Base-by-base conservation (phyloP, 2,329 filamentous ascomycete species). In the Fusarium illudens region DNA sequence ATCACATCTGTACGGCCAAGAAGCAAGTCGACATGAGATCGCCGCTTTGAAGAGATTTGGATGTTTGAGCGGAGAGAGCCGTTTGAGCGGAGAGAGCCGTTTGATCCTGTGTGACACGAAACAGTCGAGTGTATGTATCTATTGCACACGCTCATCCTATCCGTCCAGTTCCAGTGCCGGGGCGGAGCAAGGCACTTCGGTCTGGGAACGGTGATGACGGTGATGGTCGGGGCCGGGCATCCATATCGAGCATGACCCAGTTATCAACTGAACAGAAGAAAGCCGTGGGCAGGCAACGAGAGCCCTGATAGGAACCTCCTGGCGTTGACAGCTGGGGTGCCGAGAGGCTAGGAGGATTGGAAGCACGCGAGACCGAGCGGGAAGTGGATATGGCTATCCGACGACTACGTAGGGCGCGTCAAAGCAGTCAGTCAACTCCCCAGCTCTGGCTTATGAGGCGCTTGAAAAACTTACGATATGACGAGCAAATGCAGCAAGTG, bases 311-410 rank as follows among this genome's bases (percentile, higher is more conserved):
- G 32, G 44, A 64, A 50, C 36, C 50, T 5, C 6, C 25, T 17
- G 52, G 36, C 42, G 36, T 51, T 49, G 13, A 30, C 52, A 29
- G 62, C 57, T n/a, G 22, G 39, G 22, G 22, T 27, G 39, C 39
- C 7, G 15, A 52, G 59, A 63, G 52, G 46, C 62, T 49, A 58
- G 32, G 50, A 32, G 51, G 57, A n/a, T 32, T 56, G 52, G 57
- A 55, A 53, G 58, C 54, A 64, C 57, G 42, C 25, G 34, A 65
- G 33, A 22, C 48, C 13, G 17, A 39, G 34, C 52, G 65, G 68
- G 64, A 70, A 65, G 70, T 73, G 70, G 70, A 58, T 68, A 65
- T 44, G 37, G 39, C 42, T 17, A 48, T n/a, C 54, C 29, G 20
- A 63, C 30, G n/a, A n/a, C n/a, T n/a, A n/a, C n/a, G n/a, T 54